phyloP scores from a whole-genome alignment of 208 protist species.

The Trypanosoma scelopori region DNA sequence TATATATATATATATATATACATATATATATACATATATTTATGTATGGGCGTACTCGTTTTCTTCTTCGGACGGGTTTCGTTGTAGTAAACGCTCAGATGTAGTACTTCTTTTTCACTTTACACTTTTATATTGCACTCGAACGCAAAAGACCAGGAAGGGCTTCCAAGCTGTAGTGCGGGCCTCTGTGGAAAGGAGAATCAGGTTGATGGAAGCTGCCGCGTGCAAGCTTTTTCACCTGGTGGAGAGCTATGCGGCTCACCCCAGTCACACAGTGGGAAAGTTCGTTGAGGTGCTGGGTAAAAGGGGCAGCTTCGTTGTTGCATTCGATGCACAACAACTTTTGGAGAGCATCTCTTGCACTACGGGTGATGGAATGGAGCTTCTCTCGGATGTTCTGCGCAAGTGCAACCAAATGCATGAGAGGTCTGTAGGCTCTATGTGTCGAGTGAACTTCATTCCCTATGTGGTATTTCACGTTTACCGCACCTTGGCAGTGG shows the following conservation, averaged over 20 bases:
- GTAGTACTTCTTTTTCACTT: background rate
- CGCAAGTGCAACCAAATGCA: constrained; percentile 8
- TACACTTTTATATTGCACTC: constrained; percentile 2
- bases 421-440: constrained; percentile 24
- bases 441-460: constrained; percentile 47
- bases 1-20: background rate
- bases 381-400: constrained; percentile 21
- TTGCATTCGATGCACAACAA: constrained; percentile 29
- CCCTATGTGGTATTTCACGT: constrained; percentile 47
- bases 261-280: constrained; percentile 20
- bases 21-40: background rate
- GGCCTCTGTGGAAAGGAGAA: background rate
- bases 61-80: background rate
- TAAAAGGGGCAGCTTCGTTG: constrained; percentile 7
- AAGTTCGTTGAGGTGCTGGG: constrained; percentile 21
- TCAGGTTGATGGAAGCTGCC: constrained; percentile 14
- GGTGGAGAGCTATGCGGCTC: constrained; percentile 27
- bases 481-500: constrained; percentile 36
- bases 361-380: constrained; percentile 29
- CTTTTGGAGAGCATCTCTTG: constrained; percentile 31
- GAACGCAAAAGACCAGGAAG: background rate
- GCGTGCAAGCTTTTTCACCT: constrained; percentile 28
- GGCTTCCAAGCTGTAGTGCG: background rate
- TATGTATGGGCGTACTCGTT: background rate
- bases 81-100: background rate